phyloP scores from a whole-genome alignment of 2,329 filamentous ascomycete species.

The Ophiosphaerella herpotricha region DNA sequence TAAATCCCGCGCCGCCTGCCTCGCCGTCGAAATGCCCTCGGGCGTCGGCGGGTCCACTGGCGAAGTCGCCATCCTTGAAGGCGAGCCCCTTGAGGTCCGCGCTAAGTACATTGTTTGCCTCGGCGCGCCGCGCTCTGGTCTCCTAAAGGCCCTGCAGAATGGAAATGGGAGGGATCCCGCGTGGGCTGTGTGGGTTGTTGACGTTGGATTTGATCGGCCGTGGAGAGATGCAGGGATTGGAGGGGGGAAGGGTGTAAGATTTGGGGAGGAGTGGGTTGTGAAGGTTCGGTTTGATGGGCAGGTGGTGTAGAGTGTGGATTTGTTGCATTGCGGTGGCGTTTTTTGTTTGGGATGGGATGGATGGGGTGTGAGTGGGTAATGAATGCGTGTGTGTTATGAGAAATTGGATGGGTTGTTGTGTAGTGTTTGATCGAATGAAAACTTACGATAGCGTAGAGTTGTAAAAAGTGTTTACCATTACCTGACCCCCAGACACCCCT shows the following conservation, averaged over 20 bases:
- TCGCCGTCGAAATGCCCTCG: constrained; percentile 89
- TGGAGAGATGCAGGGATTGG: constrained; percentile 85
- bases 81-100: constrained; percentile 76
- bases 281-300: constrained; percentile 55
- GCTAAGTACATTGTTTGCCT: constrained; percentile 83
- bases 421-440: too few relatives aligned
- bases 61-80: constrained; percentile 66
- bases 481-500: too few relatives aligned
- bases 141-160: constrained; percentile 75
- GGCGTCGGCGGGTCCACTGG: constrained; percentile 79
- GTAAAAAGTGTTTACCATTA: too few relatives aligned
- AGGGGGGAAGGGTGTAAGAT: constrained; percentile 82
- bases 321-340: constrained; percentile 22
- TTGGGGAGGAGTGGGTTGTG: constrained; percentile 84
- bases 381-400: too few relatives aligned
- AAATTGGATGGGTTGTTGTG: too few relatives aligned
- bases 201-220: constrained; percentile 83
- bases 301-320: constrained; percentile 3
- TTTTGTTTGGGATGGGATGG: too few relatives aligned
- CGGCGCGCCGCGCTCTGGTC: constrained; percentile 82
- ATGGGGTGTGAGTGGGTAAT: too few relatives aligned
- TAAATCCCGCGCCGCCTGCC: constrained; percentile 77
- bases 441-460: too few relatives aligned
- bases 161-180: constrained; percentile 57
- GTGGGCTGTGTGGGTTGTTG: constrained; percentile 83